phyloP scores from a whole-genome alignment of 2,329 filamentous ascomycete genomes.

The Nothomitra cinnamomea region DNA sequence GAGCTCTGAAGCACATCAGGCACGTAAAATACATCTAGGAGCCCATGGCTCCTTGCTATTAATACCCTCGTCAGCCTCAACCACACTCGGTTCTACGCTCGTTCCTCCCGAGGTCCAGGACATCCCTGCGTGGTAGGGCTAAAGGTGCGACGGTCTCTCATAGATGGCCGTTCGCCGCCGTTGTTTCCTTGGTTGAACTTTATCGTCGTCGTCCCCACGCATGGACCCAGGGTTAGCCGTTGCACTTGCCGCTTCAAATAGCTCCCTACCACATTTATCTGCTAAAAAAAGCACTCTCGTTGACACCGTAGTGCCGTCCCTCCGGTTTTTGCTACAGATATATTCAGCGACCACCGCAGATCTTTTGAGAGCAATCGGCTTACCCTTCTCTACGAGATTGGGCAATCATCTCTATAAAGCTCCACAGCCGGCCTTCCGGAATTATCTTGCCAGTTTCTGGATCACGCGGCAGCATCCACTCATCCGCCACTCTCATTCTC shows the following conservation, averaged over 20 bases:
- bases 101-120: neutral
- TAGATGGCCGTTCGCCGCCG: neutral
- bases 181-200: slow-evolving; percentile 5
- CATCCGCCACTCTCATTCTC: slow-evolving; percentile 49
- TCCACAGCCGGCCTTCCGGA: slow-evolving; percentile 67
- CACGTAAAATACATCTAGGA: too few species aligned
- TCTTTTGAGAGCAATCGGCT: slow-evolving; percentile 10
- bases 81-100: too few species aligned
- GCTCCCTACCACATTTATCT: slow-evolving; percentile 40
- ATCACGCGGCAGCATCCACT: slow-evolving; percentile 59
- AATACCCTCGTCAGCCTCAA: too few species aligned
- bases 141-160: neutral
- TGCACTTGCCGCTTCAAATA: slow-evolving; percentile 42
- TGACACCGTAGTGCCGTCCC: slow-evolving; percentile 82
- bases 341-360: neutral
- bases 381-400: slow-evolving; percentile 63
- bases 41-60: too few species aligned
- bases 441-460: slow-evolving; percentile 40
- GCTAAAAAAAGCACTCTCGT: slow-evolving; percentile 63
- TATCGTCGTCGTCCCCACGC: slow-evolving; percentile 5
- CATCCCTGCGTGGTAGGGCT: neutral
- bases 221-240: slow-evolving; percentile 3
- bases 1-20: too few species aligned
- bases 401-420: slow-evolving; percentile 80
- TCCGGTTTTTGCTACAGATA: slow-evolving; percentile 53